A percentile compares a stretch with the other conserved stretches of the same genome.
phyloP scores from a whole-genome alignment of 2,329 filamentous ascomycete species.

The Botrytis hyacinthi region DNA sequence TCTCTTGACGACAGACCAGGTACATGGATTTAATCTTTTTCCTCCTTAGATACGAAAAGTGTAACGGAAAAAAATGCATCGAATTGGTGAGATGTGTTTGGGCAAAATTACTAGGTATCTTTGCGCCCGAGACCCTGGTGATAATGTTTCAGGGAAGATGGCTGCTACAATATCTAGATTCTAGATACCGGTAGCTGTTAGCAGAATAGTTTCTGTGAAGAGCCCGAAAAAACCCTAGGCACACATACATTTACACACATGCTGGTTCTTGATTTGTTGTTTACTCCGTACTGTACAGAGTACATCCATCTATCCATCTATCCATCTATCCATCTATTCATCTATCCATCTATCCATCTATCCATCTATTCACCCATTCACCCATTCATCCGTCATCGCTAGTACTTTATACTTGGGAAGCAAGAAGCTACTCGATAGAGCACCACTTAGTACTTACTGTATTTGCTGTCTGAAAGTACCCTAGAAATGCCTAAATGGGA shows the following conservation, averaged over 20 bases:
- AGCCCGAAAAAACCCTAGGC: background rate
- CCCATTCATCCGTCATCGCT: background rate
- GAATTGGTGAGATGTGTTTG: slow-evolving; percentile 3
- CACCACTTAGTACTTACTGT: background rate
- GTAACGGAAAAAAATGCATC: background rate
- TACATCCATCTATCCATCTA: background rate
- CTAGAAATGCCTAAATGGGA: background rate
- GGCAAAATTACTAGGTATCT: background rate
- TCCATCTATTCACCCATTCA: background rate
- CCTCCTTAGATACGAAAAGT: background rate
- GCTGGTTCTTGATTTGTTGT: background rate
- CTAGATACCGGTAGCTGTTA: background rate
- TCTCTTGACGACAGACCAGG: slow-evolving; percentile 7
- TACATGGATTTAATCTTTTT: slow-evolving; percentile 15
- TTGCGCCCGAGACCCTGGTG: slow-evolving; percentile 8
- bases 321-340: background rate
- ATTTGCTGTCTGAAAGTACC: background rate
- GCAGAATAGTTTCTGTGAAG: slow-evolving; percentile 16
- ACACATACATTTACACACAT: background rate
- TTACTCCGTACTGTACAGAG: background rate
- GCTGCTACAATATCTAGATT: background rate
- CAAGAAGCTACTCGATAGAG: background rate
- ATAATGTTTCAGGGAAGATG: slow-evolving; percentile 11
- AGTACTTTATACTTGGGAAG: background rate
- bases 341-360: background rate